Evolutionary conservation across 306 rosid species (phyloP).

Genomic region (Styphnolobium japonicum): DNA sequence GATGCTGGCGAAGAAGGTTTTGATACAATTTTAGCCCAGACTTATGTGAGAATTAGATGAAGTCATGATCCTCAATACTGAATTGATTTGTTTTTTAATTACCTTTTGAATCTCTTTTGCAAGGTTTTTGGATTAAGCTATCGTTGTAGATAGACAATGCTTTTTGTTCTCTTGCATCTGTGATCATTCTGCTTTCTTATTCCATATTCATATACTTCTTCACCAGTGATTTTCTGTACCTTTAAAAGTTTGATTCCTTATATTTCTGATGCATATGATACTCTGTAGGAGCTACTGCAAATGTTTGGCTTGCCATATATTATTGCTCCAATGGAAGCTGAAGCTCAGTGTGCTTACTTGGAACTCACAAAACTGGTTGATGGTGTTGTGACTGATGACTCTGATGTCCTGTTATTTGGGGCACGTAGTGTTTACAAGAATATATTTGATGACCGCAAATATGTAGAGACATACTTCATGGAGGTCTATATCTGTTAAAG

Average conservation of each 20-base stretch:
- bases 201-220: neutral
- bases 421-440: slow-evolving; percentile 91
- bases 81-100: neutral
- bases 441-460: slow-evolving; percentile 95
- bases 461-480: slow-evolving; percentile 94
- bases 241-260: slow-evolving; percentile 5
- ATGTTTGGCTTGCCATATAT: slow-evolving; percentile 97
- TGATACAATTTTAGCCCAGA: neutral
- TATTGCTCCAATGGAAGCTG: slow-evolving; percentile 98
- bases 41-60: neutral
- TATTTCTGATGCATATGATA: slow-evolving; percentile 20
- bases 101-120: neutral
- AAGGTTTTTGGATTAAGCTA: neutral
- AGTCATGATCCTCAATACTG: neutral
- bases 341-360: slow-evolving; percentile 95
- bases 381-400: slow-evolving; percentile 98
- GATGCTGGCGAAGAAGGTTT: neutral
- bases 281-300: slow-evolving; percentile 82
- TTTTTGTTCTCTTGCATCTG: neutral
- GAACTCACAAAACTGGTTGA: slow-evolving; percentile 83
- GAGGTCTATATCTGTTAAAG: slow-evolving; percentile 52
- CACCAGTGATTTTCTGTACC: neutral
- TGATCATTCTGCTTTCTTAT: neutral
- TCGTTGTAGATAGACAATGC: neutral
- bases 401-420: slow-evolving; percentile 90